Conservation (phyloP, 257 asterid genomes). For the Solanum phureja region DNA sequence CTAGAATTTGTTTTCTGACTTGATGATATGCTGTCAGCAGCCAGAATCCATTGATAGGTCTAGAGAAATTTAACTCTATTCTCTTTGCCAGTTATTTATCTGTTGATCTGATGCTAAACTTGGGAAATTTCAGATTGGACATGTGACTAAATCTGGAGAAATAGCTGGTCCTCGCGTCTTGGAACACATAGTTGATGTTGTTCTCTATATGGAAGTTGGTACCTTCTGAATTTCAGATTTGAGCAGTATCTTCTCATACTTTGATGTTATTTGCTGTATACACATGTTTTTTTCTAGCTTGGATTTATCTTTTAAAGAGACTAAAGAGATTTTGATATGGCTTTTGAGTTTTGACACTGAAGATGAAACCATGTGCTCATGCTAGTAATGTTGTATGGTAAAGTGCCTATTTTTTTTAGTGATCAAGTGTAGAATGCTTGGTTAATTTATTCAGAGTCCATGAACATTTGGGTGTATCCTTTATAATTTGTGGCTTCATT, state of each 20-base stretch:
- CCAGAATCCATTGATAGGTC: background rate
- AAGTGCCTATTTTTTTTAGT: background rate
- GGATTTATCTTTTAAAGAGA: background rate
- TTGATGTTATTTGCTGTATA: background rate
- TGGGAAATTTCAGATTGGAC: conserved; percentile 58
- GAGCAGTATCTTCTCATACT: background rate
- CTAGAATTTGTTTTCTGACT: background rate
- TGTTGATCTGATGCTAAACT: background rate
- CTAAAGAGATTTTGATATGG: background rate
- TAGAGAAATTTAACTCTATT: background rate
- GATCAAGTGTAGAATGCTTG: background rate
- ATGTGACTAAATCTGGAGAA: conserved; percentile 90
- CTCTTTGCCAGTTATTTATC: background rate
- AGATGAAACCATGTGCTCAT: background rate
- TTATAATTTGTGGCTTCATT: background rate
- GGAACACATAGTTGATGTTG: conserved; percentile 97
- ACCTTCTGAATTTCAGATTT: conserved; percentile 3
- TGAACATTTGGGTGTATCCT: background rate
- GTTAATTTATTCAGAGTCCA: background rate
- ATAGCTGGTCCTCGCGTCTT: conserved; percentile 95
- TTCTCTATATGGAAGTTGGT: conserved; percentile 89
- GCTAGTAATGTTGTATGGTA: background rate
- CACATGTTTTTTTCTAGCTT: background rate
- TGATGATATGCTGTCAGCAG: background rate
- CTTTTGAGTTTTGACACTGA: background rate